A percentile compares a stretch with the other conserved stretches of the same genome.
phyloP scores from a whole-genome alignment of 805 yeast genomes.

The Candida maesae region DNA sequence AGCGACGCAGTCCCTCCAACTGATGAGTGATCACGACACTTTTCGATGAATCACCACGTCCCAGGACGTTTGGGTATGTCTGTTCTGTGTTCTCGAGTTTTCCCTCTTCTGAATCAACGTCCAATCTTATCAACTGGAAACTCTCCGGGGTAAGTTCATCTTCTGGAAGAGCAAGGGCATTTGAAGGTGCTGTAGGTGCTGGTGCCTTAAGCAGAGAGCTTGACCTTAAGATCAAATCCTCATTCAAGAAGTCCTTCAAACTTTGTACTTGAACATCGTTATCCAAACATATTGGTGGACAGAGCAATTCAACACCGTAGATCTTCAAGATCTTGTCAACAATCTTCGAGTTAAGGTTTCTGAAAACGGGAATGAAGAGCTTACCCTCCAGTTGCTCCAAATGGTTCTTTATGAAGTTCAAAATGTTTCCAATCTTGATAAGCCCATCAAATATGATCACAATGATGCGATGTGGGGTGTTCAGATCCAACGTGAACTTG shows the following conservation, averaged over 20 bases:
- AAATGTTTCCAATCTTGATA: conserved; percentile 27
- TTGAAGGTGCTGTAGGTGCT: background rate
- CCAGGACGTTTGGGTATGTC: background rate
- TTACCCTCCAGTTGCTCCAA: conserved; percentile 8
- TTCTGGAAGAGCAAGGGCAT: background rate
- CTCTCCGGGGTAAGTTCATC: conserved; percentile 2
- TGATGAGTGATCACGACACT: conserved; percentile 17
- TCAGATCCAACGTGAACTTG: conserved; percentile 21
- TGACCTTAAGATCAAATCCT: conserved; percentile 15
- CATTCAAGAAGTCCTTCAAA: conserved; percentile 20
- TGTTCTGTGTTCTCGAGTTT: background rate
- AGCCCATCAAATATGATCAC: conserved; percentile 28
- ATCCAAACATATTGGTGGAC: conserved; percentile 25
- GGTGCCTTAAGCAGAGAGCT: background rate
- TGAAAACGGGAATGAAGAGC: conserved; percentile 24
- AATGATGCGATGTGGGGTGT: conserved; percentile 17
- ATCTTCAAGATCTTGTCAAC: conserved; percentile 20
- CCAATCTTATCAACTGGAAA: conserved; percentile 4
- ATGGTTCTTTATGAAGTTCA: conserved; percentile 23
- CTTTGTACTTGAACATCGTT: conserved; percentile 18
- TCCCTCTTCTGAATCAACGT: background rate
- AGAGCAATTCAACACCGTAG: conserved; percentile 18
- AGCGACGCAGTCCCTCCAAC: conserved; percentile 5
- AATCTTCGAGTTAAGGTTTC: conserved; percentile 21
- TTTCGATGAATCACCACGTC: conserved; percentile 1